These are phyloP conservation scores for Aureobasidium uvarum DNA, from an alignment of 2,329 filamentous ascomycete species.

Conservation along the genomic window DNA sequence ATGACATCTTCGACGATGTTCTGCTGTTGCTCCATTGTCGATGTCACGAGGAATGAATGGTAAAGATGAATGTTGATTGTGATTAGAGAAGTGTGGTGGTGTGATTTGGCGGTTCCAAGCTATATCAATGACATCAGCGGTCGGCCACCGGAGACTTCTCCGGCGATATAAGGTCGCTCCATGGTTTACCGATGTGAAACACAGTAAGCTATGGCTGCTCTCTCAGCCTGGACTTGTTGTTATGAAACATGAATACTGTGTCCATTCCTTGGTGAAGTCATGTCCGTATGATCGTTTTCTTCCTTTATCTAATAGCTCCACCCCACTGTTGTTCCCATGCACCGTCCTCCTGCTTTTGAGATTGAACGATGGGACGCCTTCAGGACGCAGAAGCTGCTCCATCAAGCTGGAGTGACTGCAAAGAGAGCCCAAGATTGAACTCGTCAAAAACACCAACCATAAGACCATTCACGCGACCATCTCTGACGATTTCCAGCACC, in stretches of 20 bases:
- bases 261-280: not conserved
- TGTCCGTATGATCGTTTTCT: not conserved
- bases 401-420: too few relatives aligned
- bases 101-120: not conserved
- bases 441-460: not conserved
- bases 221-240: not conserved
- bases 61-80: too few relatives aligned
- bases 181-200: too few relatives aligned
- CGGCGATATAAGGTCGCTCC: not conserved
- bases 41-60: not conserved
- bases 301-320: not conserved
- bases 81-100: not conserved
- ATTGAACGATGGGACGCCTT: not conserved
- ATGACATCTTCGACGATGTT: slow-evolving; percentile 6
- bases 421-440: too few relatives aligned
- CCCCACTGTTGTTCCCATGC: not conserved
- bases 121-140: slow-evolving; percentile 16
- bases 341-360: not conserved
- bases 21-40: slow-evolving; percentile 4
- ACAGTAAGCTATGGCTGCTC: too few relatives aligned
- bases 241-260: not conserved
- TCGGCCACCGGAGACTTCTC: not conserved
- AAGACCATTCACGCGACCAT: not conserved
- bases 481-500: not conserved
- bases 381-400: not conserved